A percentile compares a stretch with the other conserved stretches of the same genome.
These are phyloP conservation scores for Mangifera indica DNA, from an alignment of 345 rosid genomes.

Conservation along the genomic window DNA sequence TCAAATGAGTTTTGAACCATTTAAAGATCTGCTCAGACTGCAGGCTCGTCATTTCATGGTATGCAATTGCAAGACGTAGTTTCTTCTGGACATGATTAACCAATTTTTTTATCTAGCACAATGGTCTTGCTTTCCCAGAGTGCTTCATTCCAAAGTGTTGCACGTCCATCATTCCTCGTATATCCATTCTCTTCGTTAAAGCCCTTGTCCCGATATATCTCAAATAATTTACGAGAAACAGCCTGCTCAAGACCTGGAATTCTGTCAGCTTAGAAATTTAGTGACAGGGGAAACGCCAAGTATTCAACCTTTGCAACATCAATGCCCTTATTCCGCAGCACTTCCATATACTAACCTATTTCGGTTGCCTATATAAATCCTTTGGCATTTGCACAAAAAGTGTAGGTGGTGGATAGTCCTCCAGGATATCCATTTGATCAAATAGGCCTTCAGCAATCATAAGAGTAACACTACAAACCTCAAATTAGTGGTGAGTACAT, in stretches of 20 bases:
- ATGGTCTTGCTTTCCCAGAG: slow-evolving; percentile 32
- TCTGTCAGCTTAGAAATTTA: slow-evolving; percentile 54
- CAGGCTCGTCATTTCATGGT: slow-evolving; percentile 93
- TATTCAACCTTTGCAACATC: slow-evolving; percentile 83
- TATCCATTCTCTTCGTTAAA: slow-evolving; percentile 68
- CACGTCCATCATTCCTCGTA: slow-evolving; percentile 75
- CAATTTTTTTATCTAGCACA: slow-evolving; percentile 45
- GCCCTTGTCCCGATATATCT: slow-evolving; percentile 51
- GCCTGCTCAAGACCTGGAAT: slow-evolving; percentile 51
- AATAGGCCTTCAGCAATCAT: slow-evolving; percentile 90
- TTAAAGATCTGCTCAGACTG: slow-evolving; percentile 75
- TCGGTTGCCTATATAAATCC: slow-evolving; percentile 56
- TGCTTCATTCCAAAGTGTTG: slow-evolving; percentile 62
- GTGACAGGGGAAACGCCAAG: slow-evolving; percentile 56
- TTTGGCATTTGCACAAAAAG: slow-evolving; percentile 97
- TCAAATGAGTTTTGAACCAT: slow-evolving; percentile 89
- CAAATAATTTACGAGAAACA: slow-evolving; percentile 53
- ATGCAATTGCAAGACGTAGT: slow-evolving; percentile 84
- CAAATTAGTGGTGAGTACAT: slow-evolving; percentile 56
- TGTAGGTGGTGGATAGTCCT: slow-evolving; percentile 61
- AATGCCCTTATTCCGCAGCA: no score
- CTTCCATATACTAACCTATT: slow-evolving; percentile 52
- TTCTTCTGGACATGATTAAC: slow-evolving; percentile 79
- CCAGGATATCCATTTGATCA: slow-evolving; percentile 51
- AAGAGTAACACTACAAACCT: slow-evolving; percentile 64